Base-by-base conservation (phyloP, 345 rosid species). In the Populus deltoides region DNA sequence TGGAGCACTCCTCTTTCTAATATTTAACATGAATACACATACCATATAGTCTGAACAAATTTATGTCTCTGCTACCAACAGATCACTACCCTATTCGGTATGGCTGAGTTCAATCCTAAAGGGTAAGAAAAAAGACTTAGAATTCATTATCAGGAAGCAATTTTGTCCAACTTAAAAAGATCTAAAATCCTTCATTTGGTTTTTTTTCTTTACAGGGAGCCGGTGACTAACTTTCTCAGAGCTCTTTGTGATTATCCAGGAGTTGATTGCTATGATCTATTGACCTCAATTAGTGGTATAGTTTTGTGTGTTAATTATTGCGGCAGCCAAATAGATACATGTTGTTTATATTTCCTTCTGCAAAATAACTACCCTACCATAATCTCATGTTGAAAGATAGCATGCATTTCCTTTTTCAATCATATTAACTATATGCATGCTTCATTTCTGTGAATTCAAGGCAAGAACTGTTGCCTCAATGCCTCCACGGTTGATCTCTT, bases 401-500 rank as follows among this genome's bases (percentile, higher is more conserved):
- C 15, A 65, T 17, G 27, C 2, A 20, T 53, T 12, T 53, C 59
- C 59, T 2, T 53, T 20, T 47, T 8, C 59, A 3, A 47, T 59
- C 59, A 36, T 16, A 49, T n/a, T 72, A 16, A 71, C 43, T 7
- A 65, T 36, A 4, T 53, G 22, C 22, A 9, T 53, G 29, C 20
- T 38, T 43, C 1, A 16, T 7, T 63, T 29, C 29, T 41, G 45
- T 31, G 22, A 24, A 47, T 72, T 59, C 36, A 61, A 93, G 99
- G 99, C 59, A 83, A 77, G 66, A 96, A 96, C 70, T 96, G 99
- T 73, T 96, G 99, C 79, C 92, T 96, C 24, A 93, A 94, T 80
- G 57, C 86, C 43, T 86, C 98, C 18, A 90, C 96, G 1, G 86
- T 87, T 31, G 86, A 87, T 27, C 79, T 86, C 6, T 90, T 92